phyloP scores from a whole-genome alignment of 805 yeast species.

The Candida fluviatilis region DNA sequence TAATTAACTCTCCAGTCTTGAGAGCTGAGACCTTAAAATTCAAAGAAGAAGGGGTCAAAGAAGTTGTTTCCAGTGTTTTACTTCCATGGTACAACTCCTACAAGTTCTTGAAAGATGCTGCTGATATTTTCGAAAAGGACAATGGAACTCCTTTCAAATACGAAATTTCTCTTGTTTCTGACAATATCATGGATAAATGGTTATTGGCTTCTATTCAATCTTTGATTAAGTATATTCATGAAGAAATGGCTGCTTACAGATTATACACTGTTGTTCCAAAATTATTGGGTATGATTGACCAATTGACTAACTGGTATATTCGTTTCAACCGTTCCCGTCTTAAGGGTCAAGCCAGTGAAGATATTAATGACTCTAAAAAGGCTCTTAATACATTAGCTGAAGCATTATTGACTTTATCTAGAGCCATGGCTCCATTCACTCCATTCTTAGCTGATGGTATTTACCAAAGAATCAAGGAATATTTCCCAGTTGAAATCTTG shows the following conservation, averaged over 20 bases:
- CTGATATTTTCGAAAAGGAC: slow-evolving; percentile 76
- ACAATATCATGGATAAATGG: slow-evolving; percentile 97
- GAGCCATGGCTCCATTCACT: slow-evolving; percentile 99
- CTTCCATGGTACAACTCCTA: slow-evolving; percentile 99
- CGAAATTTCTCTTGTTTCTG: slow-evolving; percentile 60
- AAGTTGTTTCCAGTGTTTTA: slow-evolving; percentile 91
- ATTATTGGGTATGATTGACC: slow-evolving; percentile 82
- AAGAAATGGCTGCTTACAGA: slow-evolving; percentile 86
- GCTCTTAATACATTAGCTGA: slow-evolving; percentile 91
- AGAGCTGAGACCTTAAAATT: slow-evolving; percentile 95
- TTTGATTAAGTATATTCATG: slow-evolving; percentile 77
- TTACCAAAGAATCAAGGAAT: slow-evolving; percentile 67
- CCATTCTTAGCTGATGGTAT: slow-evolving; percentile 92
- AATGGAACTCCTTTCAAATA: slow-evolving; percentile 67
- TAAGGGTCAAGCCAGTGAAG: slow-evolving; percentile 78
- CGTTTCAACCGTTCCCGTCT: slow-evolving; percentile 97
- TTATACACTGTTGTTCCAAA: slow-evolving; percentile 95
- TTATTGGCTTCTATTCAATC: slow-evolving; percentile 94
- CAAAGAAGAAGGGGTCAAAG: slow-evolving; percentile 98
- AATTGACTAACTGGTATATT: slow-evolving; percentile 97
- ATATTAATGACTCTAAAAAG: slow-evolving; percentile 74
- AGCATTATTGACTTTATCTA: slow-evolving; percentile 78
- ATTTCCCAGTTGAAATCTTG: slow-evolving; percentile 58
- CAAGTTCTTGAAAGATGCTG: slow-evolving; percentile 94
- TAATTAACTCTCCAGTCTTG: slow-evolving; percentile 95